Conservation (phyloP, 345 rosid genomes). For the Ailanthus altissimus region DNA sequence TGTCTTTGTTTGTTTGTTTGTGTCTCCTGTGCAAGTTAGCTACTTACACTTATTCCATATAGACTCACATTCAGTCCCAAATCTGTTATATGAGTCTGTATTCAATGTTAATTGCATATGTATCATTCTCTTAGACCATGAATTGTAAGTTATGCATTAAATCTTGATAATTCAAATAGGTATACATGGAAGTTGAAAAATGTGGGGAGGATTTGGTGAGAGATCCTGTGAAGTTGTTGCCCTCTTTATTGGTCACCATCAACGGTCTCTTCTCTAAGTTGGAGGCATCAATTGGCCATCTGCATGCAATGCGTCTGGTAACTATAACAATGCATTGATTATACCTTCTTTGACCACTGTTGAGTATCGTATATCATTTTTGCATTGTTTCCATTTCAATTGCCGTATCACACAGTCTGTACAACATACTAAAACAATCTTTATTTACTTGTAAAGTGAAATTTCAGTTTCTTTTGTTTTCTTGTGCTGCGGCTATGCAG, state of each 20-base stretch:
- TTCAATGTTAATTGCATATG: not conserved
- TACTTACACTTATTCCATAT: too few relatives aligned
- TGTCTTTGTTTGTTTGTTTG: too few relatives aligned
- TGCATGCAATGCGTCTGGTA: constrained; percentile 68
- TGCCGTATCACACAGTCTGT: not conserved
- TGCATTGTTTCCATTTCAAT: constrained; percentile 17
- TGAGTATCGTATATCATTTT: constrained; percentile 1
- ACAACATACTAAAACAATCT: not conserved
- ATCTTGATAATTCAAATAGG: constrained; percentile 41
- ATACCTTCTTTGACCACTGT: not conserved
- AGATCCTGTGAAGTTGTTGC: constrained; percentile 62
- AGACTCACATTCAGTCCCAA: constrained; percentile 6
- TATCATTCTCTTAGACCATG: not conserved
- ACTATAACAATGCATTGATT: not conserved
- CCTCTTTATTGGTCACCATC: constrained; percentile 50
- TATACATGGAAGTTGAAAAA: constrained; percentile 73
- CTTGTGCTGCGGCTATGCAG: constrained; percentile 42
- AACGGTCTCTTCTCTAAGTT: constrained; percentile 58
- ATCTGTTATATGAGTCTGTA: not conserved
- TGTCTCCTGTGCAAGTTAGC: too few relatives aligned
- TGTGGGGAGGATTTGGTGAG: constrained; percentile 65
- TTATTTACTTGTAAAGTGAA: constrained; percentile 5
- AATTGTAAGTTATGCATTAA: not conserved
- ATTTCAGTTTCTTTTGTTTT: not conserved
- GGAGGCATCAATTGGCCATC: constrained; percentile 66